These are phyloP conservation scores for Linderina pennispora DNA, from an alignment of 192 early-diverging fungal species.

Conservation along the genomic window DNA sequence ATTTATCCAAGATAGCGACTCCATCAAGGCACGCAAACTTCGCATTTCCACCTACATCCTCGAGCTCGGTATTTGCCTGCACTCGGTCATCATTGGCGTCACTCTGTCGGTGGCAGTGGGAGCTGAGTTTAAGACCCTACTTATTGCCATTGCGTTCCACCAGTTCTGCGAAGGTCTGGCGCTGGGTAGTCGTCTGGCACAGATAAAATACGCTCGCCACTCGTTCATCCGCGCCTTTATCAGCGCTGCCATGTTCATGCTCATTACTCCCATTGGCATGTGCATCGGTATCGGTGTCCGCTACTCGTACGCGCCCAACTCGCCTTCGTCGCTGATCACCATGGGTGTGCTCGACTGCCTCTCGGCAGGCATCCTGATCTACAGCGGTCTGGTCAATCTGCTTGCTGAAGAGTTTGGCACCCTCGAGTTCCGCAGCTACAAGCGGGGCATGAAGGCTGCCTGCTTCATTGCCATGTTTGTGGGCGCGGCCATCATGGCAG, in stretches of 20 bases:
- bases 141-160: conserved; percentile 64
- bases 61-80: conserved; percentile 69
- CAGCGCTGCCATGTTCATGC: conserved; percentile 51
- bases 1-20: conserved; percentile 7
- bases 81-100: conserved; percentile 72
- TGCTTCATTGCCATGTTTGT: conserved; percentile 58
- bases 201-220: conserved; percentile 27
- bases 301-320: conserved; percentile 56
- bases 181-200: conserved; percentile 64
- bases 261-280: conserved; percentile 75
- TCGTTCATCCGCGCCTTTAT: conserved; percentile 22
- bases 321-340: conserved; percentile 51
- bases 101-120: conserved; percentile 52
- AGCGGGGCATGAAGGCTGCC: conserved; percentile 31
- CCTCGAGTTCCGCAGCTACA: conserved; percentile 47
- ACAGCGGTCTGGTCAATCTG: conserved; percentile 66
- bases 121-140: conserved; percentile 50
- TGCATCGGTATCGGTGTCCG: conserved; percentile 72
- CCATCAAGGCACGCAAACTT: conserved; percentile 3
- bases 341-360: conserved; percentile 69
- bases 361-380: conserved; percentile 74
- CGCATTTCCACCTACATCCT: conserved; percentile 60
- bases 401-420: conserved; percentile 63
- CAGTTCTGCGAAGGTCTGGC: conserved; percentile 78
- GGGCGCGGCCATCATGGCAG: conserved; percentile 68